Base-by-base conservation (phyloP, 805 yeast species). In the Candida wancherniae region DNA sequence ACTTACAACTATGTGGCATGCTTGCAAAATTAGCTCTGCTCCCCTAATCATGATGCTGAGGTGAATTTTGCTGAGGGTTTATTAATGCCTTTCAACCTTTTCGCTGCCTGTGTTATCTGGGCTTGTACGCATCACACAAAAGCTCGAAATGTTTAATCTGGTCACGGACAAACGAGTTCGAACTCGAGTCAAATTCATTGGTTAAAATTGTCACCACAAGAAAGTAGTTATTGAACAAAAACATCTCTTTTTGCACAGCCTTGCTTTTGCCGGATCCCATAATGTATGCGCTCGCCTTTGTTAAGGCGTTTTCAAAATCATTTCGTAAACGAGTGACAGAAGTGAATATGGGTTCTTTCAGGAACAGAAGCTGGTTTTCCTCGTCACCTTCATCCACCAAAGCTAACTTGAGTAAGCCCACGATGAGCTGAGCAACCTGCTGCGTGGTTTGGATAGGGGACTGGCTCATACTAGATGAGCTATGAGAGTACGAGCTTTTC, bases 1-100 rank as follows among this genome's bases (percentile, higher is more conserved):
- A 82, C 53, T 61, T 92, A 37, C 98, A 92, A 52, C 58, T 92
- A 40, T 80, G 86, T 29, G 94, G 95, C 5, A 67, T 92, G 63
- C 60, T 86, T 26, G 81, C 95, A 13, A 80, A 69, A 46, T 56
- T 73, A 15, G 38, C 46, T n/a, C 37, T 15, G 27, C 22, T 42
- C 28, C 33, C 33, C 12, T 22, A 16, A 9, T 20, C 6, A n/a
- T 20, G 3, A 19, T 19, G n/a, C 22, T n/a, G n/a, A n/a, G n/a
- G n/a, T n/a, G n/a, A n/a, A n/a, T n/a, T n/a, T n/a, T n/a, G n/a
- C n/a, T n/a, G n/a, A n/a, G n/a, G n/a, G n/a, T n/a, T n/a, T n/a
- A n/a, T n/a, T n/a, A n/a, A n/a, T n/a, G n/a, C n/a, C n/a, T n/a
- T n/a, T n/a, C n/a, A n/a, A n/a, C n/a, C n/a, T n/a, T n/a, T n/a